Base-by-base conservation (phyloP, 306 rosid genomes). In the Herpetospermum pedunculosum region DNA sequence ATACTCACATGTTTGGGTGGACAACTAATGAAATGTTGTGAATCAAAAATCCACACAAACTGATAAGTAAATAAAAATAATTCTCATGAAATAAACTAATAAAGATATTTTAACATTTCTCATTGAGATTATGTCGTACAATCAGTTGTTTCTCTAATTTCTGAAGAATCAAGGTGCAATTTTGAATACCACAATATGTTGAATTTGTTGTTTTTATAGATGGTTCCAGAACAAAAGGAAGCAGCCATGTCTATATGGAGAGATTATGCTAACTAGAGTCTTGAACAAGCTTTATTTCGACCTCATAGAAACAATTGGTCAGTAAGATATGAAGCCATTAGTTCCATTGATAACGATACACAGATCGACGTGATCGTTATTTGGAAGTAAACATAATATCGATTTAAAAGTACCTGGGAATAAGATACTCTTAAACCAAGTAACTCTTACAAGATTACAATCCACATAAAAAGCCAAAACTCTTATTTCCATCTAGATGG, bases 401-500 rank as follows among this genome's bases (percentile, higher is more conserved):
- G 6, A 38, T 41, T 11, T 3, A 5, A 23, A 64, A 64, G 71
- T 11, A 35, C 30, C 34, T 6, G 3, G n/a, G 15, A 67, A 38
- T 35, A 57, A 12, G 68, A 53, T 15, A 65, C 15, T 37, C 49
- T 30, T 74, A 53, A 76, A 64, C 70, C 58, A 63, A 41, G 75
- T 53, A 74, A 68, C 72, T 40, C 2, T 18, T 68, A 59, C 73
- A 48, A 74, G 52, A 52, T 53, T 70, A 49, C 26, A 70, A 59
- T 80, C 57, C 74, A 46, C 75, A 64, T 84, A 77, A 80, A 54
- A 47, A 70, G 81, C 74, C 7, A 28, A 8, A 69, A 73, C 81
- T 75, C 85, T 92, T 90, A 92, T 90, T 90, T 80, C 95, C 87
- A 84, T 78, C 82, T 72, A 64, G 85, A 85, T 58, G 84, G 83